These are phyloP conservation scores for Mortierella sp. DNA, from an alignment of 371 early-diverging fungal species.

Conservation along the genomic window DNA sequence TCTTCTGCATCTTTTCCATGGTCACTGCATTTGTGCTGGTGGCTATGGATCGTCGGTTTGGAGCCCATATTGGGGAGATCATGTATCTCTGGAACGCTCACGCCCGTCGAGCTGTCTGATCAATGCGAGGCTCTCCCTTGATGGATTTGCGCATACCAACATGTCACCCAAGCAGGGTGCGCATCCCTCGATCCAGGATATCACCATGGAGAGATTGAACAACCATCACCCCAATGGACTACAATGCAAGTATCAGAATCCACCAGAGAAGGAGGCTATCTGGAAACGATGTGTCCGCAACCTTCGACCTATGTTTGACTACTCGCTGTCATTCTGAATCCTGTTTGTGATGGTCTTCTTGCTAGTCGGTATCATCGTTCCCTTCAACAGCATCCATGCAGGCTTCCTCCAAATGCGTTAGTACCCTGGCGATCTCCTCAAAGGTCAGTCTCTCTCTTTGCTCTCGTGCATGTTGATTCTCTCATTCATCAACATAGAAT, in stretches of 20 bases:
- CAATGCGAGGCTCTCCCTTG: slow-evolving; percentile 4
- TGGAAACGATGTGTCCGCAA: slow-evolving; percentile 65
- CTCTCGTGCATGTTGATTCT: neutral
- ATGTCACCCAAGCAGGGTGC: neutral
- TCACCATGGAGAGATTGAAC: neutral
- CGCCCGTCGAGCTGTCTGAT: slow-evolving; percentile 18
- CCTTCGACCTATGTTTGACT: slow-evolving; percentile 63
- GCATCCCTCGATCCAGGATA: neutral
- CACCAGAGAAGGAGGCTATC: neutral
- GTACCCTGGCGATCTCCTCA: slow-evolving; percentile 65
- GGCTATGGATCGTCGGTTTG: slow-evolving; percentile 36
- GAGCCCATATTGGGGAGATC: neutral
- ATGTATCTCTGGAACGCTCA: slow-evolving; percentile 6
- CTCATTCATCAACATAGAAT: neutral
- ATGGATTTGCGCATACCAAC: neutral
- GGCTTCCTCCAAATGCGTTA: slow-evolving; percentile 70
- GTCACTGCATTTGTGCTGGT: slow-evolving; percentile 63
- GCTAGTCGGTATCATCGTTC: slow-evolving; percentile 57
- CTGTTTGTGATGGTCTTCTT: slow-evolving; percentile 18
- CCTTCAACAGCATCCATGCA: slow-evolving; percentile 71
- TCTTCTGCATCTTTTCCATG: slow-evolving; percentile 35
- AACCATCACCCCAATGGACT: neutral
- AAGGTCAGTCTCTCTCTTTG: slow-evolving; percentile 1
- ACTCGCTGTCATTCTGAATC: slow-evolving; percentile 24
- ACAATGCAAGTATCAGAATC: neutral